Evolutionary conservation across 108 stramenopile species (phyloP), one percentile per base, ranked within the genome.

Genomic region (Nitzschia sp.): DNA sequence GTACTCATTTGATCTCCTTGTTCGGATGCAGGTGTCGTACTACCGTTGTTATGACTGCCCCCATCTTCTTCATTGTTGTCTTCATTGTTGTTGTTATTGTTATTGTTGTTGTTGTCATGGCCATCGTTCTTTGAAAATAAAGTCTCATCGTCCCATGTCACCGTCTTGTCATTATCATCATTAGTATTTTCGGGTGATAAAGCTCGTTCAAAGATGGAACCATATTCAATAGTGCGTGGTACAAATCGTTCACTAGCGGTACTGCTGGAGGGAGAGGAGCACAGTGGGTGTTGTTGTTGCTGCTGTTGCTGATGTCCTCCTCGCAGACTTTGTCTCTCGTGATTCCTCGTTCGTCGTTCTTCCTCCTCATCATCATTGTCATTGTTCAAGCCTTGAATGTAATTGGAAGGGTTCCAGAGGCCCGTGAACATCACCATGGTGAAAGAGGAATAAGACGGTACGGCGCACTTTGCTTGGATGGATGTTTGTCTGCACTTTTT

Each of bases 381-480:
- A 17, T 50, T 3, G 4, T 56, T 11, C n/a, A 16, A 6, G n/a
- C n/a, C n/a, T n/a, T n/a, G n/a, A n/a, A n/a, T n/a, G 22, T 50
- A 8, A 11, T 56, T 11, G 27, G 9, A 6, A 8, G 55, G 15
- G 15, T 31, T 26, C 55, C 55, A 56, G 5, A 56, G 55, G 6
- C 31, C 31, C 9, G 55, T 56, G 55, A 29, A 56, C 55, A 56
- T 56, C 21, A 56, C 55, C 55, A 56, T 56, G 55, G 31, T 56
- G 16, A 41, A 41, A n/a, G n/a, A n/a, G n/a, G n/a, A n/a, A n/a
- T n/a, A n/a, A n/a, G n/a, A n/a, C n/a, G n/a, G n/a, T n/a, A n/a
- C n/a, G n/a, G n/a, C n/a, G n/a, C n/a, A n/a, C n/a, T n/a, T n/a
- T n/a, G n/a, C n/a, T n/a, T n/a, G n/a, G n/a, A n/a, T n/a, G n/a